phyloP scores from a whole-genome alignment of 2,329 filamentous ascomycete species.

The Trichoderma sp. region DNA sequence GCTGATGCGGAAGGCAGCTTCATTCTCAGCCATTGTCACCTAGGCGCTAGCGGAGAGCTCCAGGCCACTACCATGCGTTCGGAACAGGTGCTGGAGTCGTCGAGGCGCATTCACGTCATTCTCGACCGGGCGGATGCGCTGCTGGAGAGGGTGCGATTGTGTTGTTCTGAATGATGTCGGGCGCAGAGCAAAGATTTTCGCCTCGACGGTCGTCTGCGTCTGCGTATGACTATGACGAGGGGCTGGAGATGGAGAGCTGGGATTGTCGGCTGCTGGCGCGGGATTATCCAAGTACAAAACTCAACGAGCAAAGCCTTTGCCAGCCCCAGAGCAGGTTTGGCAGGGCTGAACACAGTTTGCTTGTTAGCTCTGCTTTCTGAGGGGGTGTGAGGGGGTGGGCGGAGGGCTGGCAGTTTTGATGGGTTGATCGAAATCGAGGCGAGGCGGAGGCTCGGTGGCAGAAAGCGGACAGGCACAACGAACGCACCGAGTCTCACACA shows the following conservation, averaged over 20 bases:
- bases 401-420: constrained; percentile 1
- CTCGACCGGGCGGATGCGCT: constrained; percentile 21
- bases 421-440: constrained; percentile 1
- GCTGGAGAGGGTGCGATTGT: neutral
- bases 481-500: neutral
- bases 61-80: constrained; percentile 31
- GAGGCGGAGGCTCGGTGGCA: constrained; percentile 16
- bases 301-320: neutral
- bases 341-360: constrained; percentile 16
- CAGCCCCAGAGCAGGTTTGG: constrained; percentile 9
- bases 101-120: constrained; percentile 34
- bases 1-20: constrained; percentile 58
- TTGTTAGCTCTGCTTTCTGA: constrained; percentile 7
- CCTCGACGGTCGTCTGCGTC: neutral
- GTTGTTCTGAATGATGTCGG: neutral
- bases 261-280: constrained; percentile 12
- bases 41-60: constrained; percentile 32
- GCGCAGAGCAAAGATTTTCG: neutral
- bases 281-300: constrained; percentile 10
- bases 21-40: constrained; percentile 65
- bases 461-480: constrained; percentile 16
- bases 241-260: constrained; percentile 10
- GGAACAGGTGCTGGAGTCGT: constrained; percentile 21
- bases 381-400: constrained; percentile 17
- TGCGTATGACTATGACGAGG: constrained; percentile 3